Percentiles rank a stretch among this genome's conserved stretches.
phyloP scores from a whole-genome alignment of 1,139 yeast genomes.

The Scheffersomyces stambukii region DNA sequence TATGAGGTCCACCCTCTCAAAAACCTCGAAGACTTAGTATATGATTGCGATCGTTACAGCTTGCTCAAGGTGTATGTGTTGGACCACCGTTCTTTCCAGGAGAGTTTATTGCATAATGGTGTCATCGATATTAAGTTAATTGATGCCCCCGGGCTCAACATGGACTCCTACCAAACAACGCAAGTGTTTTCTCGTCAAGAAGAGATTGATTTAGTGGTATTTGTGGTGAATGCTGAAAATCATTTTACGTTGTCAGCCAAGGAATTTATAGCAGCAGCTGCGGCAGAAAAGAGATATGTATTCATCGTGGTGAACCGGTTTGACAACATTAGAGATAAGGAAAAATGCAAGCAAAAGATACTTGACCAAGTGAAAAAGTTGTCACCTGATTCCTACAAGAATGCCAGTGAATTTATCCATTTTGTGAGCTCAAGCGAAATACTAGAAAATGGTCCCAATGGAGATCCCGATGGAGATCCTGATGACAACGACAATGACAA shows the following conservation, averaged over 20 bases:
- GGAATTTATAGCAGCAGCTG: constrained; percentile 88
- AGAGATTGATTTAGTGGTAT: constrained; percentile 92
- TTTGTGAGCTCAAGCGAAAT: constrained; percentile 69
- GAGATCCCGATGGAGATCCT: constrained; percentile 19
- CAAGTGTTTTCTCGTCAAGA: constrained; percentile 96
- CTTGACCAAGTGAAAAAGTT: constrained; percentile 82
- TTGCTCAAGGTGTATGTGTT: constrained; percentile 77
- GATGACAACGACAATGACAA: constrained; percentile 21
- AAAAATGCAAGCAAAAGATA: constrained; percentile 70
- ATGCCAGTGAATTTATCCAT: constrained; percentile 87
- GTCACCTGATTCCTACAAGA: constrained; percentile 89
- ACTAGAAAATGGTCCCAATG: constrained; percentile 26
- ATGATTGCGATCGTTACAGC: constrained; percentile 66
- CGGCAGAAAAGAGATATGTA: constrained; percentile 85
- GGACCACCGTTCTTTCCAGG: constrained; percentile 66
- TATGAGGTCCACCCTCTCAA: constrained; percentile 53
- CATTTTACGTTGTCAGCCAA: constrained; percentile 93
- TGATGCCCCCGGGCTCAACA: constrained; percentile 95
- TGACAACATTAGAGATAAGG: constrained; percentile 77
- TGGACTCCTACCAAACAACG: constrained; percentile 92
- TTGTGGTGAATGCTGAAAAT: constrained; percentile 94
- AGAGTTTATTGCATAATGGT: constrained; percentile 80
- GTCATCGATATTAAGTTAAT: constrained; percentile 88
- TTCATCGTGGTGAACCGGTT: constrained; percentile 93
- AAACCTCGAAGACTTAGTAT: constrained; percentile 66